These are phyloP conservation scores for Acanthochlamys bracteata DNA, from an alignment of 106 monocot species.

Conservation along the genomic window DNA sequence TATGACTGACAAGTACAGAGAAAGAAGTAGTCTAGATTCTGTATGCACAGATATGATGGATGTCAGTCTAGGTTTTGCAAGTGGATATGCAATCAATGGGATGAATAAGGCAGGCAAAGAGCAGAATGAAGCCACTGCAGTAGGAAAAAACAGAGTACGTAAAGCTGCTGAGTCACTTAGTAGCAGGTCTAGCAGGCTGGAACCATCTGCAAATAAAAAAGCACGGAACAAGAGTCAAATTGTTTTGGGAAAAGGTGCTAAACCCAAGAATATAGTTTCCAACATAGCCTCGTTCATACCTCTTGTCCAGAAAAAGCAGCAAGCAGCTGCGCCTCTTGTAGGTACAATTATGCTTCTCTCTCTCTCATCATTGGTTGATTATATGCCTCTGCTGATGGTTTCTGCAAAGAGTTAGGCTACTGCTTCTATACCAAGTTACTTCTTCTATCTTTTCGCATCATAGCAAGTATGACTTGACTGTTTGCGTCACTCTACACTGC, in stretches of 20 bases:
- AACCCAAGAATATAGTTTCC: constrained; percentile 44
- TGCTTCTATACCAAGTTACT: neutral
- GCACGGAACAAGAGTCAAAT: constrained; percentile 17
- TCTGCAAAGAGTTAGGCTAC: no score
- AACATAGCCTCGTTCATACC: constrained; percentile 59
- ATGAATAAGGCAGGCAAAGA: constrained; percentile 13
- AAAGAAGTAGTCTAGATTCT: constrained; percentile 20
- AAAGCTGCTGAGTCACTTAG: constrained; percentile 7
- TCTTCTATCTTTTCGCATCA: no score
- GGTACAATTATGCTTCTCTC: constrained; percentile 15
- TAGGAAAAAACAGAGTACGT: constrained; percentile 1
- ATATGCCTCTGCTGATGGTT: neutral
- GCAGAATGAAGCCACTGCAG: constrained; percentile 15
- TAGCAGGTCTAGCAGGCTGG: constrained; percentile 16
- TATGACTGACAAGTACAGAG: constrained; percentile 5
- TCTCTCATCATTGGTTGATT: neutral
- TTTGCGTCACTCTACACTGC: no score
- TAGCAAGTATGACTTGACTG: no score
- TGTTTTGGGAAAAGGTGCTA: constrained; percentile 15
- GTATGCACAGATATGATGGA: constrained; percentile 16
- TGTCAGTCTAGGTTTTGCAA: constrained; percentile 6
- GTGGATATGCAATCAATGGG: neutral
- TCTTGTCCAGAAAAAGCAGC: constrained; percentile 49
- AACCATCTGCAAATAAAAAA: constrained; percentile 9
- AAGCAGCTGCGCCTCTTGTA: constrained; percentile 26